Base-by-base conservation (phyloP, 139 green algal genomes). In the Chlorella sp. region DNA sequence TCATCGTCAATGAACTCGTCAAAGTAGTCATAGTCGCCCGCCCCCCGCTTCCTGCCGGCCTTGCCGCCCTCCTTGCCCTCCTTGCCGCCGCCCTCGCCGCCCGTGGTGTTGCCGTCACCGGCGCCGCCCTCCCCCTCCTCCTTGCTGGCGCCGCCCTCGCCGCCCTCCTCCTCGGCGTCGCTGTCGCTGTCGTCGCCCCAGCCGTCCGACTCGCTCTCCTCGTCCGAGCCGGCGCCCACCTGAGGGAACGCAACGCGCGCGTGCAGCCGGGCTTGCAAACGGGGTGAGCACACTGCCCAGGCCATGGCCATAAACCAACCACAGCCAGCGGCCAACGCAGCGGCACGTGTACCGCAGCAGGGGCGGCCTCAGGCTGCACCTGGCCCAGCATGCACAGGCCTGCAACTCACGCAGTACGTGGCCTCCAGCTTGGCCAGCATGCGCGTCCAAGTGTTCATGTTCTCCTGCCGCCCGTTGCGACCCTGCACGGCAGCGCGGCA, bases 1-100 rank as follows among this genome's bases (percentile, higher is more conserved):
- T 62, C 75, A 46, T 89, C 86, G 44, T 89, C 86, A 6, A 89
- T 89, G 26, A 76, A 89, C 22, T 84, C 68, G 43, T 89, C 86
- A 41, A 82, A 82, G 67, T 85, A 56, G 38, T 88, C 79, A 32
- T 88, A 80, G 19, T 58, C 69, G 51, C 51, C 73, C 44, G 30
- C 32, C 34, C 67, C 67, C 34, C 67, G 46, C 26, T 43, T 60
- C 58, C 24, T 34, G 60, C 48, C n/a, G n/a, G n/a, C 46, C 48
- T 83, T 68, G n/a, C 77, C 60, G 1, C 64, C 60, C 11, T 51
- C 65, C 56, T 73, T 58, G 40, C 34, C 22, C 8, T 32, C 17
- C n/a, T 40, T 40, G 48, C 58, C 67, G 58, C 60, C 58, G 36
- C 38, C 76, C 60, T 83, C 43, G 64, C 78, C 78, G 62, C 43